Evolutionary conservation across 208 protist species (phyloP), one percentile per base, ranked within the genome.

Genomic region (Acanthamoeba healyi): DNA sequence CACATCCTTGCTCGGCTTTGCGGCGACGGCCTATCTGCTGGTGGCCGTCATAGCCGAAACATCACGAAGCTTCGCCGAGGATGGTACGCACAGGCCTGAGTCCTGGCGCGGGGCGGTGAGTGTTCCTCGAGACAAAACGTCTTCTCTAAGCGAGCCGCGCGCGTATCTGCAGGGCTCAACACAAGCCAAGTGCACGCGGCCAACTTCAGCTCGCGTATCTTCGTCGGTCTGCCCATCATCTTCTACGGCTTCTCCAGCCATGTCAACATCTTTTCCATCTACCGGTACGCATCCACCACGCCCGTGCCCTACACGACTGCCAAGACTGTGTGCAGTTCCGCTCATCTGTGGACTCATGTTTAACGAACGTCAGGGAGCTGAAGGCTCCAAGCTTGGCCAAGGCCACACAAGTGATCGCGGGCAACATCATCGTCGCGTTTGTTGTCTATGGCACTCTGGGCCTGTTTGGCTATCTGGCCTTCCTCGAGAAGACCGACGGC

Each of bases 231-330:
- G 79, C 79, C 79, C 36, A 87, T 87, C 44, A 87, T 87, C 44
- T 87, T 87, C 79, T 87, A 87, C 49, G 79, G 46, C 36, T 87
- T 87, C 32, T 87, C 79, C 14, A 63, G 46, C 32, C 79, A 87
- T 42, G 49, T 87, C 79, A 87, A 87, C 44, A 87, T 87, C 29
- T 87, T 87, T 34, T 87, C 79, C 19, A 87, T 87, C 29, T 87
- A 54, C 46, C 5, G 70, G 70, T 79, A 24, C 36, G 12, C 38
- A 32, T 42, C 70, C 58, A n/a, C n/a, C 58, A n/a, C n/a, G n/a
- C n/a, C n/a, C n/a, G n/a, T n/a, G n/a, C n/a, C n/a, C n/a, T n/a
- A n/a, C n/a, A n/a, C n/a, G n/a, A n/a, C n/a, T n/a, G n/a, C n/a
- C n/a, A n/a, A n/a, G n/a, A n/a, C n/a, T n/a, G n/a, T n/a, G n/a